Evolutionary conservation across 352 stramenopile genomes (phyloP).

Genomic region (Phytophthora tubulina): DNA sequence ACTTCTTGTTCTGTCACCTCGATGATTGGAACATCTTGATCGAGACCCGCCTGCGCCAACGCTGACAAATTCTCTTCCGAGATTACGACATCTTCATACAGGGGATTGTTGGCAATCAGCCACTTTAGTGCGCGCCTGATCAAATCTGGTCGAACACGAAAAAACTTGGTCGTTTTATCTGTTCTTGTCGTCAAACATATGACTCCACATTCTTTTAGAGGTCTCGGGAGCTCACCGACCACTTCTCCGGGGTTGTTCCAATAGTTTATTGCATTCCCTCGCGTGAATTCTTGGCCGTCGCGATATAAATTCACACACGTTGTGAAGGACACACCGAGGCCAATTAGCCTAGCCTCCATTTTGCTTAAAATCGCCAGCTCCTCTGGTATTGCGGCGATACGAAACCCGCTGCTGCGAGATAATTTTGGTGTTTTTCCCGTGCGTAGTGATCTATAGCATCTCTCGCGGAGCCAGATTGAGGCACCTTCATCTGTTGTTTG

Average conservation of each 20-base stretch:
- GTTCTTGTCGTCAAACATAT: no score
- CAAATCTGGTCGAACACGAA: no score
- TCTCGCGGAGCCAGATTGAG: background rate
- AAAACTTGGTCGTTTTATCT: no score
- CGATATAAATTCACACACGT: constrained; percentile 1
- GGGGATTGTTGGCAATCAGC: no score
- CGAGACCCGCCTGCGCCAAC: no score
- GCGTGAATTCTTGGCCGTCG: constrained; percentile 3
- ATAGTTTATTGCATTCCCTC: no score
- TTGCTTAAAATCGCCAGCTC: background rate
- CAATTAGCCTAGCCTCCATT: background rate
- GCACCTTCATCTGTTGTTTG: background rate
- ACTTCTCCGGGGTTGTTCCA: constrained; percentile 1
- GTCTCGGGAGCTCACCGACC: background rate
- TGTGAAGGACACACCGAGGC: background rate
- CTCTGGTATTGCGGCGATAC: background rate
- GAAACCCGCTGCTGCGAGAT: background rate
- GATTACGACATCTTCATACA: no score
- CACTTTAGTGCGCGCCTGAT: no score
- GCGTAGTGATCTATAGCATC: background rate
- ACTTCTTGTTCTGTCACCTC: no score
- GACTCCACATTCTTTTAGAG: background rate
- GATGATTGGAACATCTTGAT: no score
- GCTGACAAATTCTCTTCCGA: no score
- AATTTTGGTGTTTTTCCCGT: background rate